Evolutionary conservation across 768 basidiomycete genomes (phyloP), one percentile per base, ranked within the genome.

Genomic region (Mycena albidolilacea): DNA sequence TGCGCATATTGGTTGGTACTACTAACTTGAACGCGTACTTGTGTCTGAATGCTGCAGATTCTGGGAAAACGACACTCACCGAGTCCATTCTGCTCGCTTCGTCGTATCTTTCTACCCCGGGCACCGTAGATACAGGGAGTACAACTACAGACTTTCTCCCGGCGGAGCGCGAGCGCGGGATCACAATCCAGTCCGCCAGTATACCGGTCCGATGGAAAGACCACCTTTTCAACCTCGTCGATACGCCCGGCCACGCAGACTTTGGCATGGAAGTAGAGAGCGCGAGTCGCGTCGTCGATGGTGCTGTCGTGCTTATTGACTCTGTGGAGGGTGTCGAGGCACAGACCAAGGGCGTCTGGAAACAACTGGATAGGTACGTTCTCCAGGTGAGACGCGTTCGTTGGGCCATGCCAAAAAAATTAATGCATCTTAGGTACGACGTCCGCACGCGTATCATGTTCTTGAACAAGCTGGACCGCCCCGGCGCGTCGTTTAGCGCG

Each of bases 211-310:
- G 89, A 78, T 96, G 95, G 95, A 92, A 92, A 79, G 81, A 91
- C 66, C 95, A 93, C 93, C 91, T 88, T 1, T 93, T 94, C 82
- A 97, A 96, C 79, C 88, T 97, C 57, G 91, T 97, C 58, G 96
- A 97, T 78, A 97, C 95, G 4, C 95, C 95, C 17, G 95, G 95
- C 44, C 95, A 97, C 82, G 96, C 95, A 6, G 95, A 97, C 80
- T 97, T 97, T 82, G 95, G 95, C n/a, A 96, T 97, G 95, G 95
- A 97, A 78, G 96, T 97, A 37, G 96, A 97, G 82, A 94, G 95
- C 77, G 96, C 96, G 9, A 96, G 95, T 78, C 90, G 95, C 38
- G 93, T 97, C 17, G 90, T 96, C 5, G 95, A 97, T 74, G 96
- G 95, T 68, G 95, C 95, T 17, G 91, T 97, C 38, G 93, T 97